phyloP scores from a whole-genome alignment of 164 flowering plant genomes.

The Piper betle region DNA sequence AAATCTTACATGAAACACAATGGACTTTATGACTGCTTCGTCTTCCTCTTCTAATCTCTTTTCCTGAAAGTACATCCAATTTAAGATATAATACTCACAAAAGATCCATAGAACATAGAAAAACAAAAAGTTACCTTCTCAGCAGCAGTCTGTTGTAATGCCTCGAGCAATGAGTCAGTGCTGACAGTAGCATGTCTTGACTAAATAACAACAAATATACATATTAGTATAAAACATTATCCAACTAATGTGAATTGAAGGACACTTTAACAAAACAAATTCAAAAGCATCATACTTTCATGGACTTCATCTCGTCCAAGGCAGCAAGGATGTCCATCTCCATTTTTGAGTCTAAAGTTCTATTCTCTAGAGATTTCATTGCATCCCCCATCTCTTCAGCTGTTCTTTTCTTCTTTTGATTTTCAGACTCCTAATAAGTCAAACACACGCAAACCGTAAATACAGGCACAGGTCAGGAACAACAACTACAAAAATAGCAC shows the following conservation, averaged over 20 bases:
- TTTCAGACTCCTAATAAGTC: conserved; percentile 36
- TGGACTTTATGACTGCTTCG: conserved; percentile 67
- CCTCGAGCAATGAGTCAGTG: conserved; percentile 79
- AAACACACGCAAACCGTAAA: not conserved
- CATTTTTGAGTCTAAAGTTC: conserved; percentile 79
- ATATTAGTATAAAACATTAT: not conserved
- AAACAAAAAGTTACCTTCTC: conserved; percentile 36
- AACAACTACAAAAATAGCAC: not conserved
- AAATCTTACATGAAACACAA: conserved; percentile 42
- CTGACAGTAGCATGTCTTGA: conserved; percentile 88
- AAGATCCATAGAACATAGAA: not conserved
- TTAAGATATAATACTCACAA: not conserved
- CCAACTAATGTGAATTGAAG: not conserved
- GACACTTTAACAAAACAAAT: not conserved
- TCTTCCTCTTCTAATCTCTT: conserved; percentile 66
- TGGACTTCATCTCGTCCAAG: conserved; percentile 91
- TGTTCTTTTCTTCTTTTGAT: conserved; percentile 52
- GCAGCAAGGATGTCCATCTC: conserved; percentile 96
- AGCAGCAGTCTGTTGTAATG: conserved; percentile 53
- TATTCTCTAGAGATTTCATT: conserved; percentile 88
- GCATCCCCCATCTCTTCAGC: conserved; percentile 94
- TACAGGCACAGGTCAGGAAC: not conserved
- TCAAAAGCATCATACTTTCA: conserved; percentile 40
- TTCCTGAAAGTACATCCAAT: conserved; percentile 28
- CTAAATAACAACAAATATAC: conserved; percentile 27